Evolutionary conservation across 192 early-diverging fungal genomes (phyloP).

Genomic region (Coemansia sp.): DNA sequence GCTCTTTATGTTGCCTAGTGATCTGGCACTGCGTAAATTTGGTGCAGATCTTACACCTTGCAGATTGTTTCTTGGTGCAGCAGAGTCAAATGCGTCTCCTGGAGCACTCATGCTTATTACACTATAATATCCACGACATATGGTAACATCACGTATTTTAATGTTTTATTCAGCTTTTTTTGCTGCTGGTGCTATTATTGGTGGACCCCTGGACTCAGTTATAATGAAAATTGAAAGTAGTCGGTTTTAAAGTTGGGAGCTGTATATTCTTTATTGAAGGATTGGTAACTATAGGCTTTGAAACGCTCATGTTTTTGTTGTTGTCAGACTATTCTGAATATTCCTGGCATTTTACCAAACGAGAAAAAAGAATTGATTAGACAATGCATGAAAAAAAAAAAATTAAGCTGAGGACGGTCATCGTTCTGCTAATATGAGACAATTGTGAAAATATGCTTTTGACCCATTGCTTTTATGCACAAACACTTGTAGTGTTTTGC

Average conservation of each 20-base stretch:
- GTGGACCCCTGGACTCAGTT: constrained; percentile 32
- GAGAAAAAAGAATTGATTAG: constrained; percentile 21
- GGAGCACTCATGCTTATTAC: constrained; percentile 41
- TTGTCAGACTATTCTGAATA: constrained; percentile 30
- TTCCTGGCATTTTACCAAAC: constrained; percentile 24
- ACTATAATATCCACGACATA: constrained; percentile 39
- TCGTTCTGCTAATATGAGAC: constrained; percentile 16
- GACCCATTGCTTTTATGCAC: constrained; percentile 35
- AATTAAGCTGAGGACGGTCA: constrained; percentile 32
- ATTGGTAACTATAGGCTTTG: constrained; percentile 28
- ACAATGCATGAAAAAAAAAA: constrained; percentile 23
- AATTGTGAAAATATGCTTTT: constrained; percentile 8
- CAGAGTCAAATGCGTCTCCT: constrained; percentile 35
- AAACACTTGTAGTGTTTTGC: constrained; percentile 31
- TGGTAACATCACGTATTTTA: constrained; percentile 35
- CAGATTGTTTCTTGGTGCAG: constrained; percentile 38
- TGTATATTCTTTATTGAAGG: constrained; percentile 47
- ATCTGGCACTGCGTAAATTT: constrained; percentile 37
- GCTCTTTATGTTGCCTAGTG: constrained; percentile 38
- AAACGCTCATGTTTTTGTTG: constrained; percentile 22
- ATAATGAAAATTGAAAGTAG: constrained; percentile 31
- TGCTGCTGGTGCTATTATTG: constrained; percentile 35
- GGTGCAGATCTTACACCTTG: constrained; percentile 33
- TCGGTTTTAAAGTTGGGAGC: constrained; percentile 20
- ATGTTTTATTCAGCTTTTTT: constrained; percentile 45